Conservation (phyloP, 2,329 filamentous ascomycete genomes). For the Orbilia quercus region DNA sequence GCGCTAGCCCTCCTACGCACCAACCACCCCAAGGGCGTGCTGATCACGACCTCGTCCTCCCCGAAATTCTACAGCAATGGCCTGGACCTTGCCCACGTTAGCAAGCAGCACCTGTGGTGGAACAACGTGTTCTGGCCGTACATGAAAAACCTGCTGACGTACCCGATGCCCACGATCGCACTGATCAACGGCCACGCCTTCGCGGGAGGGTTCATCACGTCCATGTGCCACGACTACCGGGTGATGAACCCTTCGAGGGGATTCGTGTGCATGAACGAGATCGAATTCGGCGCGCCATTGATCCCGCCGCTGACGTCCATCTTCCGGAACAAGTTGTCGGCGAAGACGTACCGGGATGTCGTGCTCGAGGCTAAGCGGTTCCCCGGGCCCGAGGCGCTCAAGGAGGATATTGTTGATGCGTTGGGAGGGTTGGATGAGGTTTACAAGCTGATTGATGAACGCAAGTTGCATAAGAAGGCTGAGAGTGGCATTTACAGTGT, state of each 20-base stretch:
- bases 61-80: conserved; percentile 86
- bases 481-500: conserved; percentile 75
- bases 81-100: conserved; percentile 78
- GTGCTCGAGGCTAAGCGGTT: conserved; percentile 80
- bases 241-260: conserved; percentile 77
- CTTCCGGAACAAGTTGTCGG: conserved; percentile 76
- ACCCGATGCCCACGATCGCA: conserved; percentile 84
- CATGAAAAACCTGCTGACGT: conserved; percentile 68
- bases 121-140: conserved; percentile 71
- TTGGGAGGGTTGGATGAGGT: conserved; percentile 74
- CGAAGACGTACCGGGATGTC: conserved; percentile 71
- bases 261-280: conserved; percentile 83
- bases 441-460: conserved; percentile 70
- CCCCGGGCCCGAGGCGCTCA: conserved; percentile 72
- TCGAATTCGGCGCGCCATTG: conserved; percentile 81
- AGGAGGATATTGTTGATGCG: conserved; percentile 75
- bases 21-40: conserved; percentile 75
- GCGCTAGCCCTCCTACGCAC: conserved; percentile 81
- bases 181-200: conserved; percentile 83
- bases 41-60: conserved; percentile 80
- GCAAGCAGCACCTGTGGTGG: conserved; percentile 72
- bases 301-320: conserved; percentile 78
- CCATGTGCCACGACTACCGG: conserved; percentile 85
- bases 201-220: conserved; percentile 82
- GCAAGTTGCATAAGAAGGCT: conserved; percentile 72